Percentiles rank a stretch among this genome's conserved stretches.
These are phyloP conservation scores for Aspergillus indologenus DNA, from an alignment of 495 filamentous ascomycete genomes.

Conservation along the genomic window DNA sequence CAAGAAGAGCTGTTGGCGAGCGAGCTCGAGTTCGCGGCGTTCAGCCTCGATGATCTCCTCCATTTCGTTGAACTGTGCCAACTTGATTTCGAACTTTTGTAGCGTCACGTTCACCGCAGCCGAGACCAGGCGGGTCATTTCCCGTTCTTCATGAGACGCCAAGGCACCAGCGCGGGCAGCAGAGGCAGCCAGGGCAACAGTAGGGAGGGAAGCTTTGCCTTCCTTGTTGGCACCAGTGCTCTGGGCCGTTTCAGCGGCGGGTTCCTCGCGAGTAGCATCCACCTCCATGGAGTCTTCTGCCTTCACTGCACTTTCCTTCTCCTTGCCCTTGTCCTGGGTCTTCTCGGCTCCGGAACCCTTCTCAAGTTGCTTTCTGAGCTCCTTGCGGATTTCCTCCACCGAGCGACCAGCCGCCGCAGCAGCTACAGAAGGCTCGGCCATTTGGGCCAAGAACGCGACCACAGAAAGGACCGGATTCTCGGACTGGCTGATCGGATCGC, in stretches of 20 bases:
- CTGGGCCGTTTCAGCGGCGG: slow-evolving; percentile 28
- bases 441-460: slow-evolving; percentile 83
- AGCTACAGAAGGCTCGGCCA: slow-evolving; percentile 82
- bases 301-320: slow-evolving; percentile 56
- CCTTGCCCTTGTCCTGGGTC: slow-evolving; percentile 49
- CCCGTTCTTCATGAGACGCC: slow-evolving; percentile 91
- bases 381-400: slow-evolving; percentile 77
- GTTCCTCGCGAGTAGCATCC: slow-evolving; percentile 39
- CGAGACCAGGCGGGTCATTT: slow-evolving; percentile 88
- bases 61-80: slow-evolving; percentile 94
- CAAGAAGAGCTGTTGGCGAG: slow-evolving; percentile 86
- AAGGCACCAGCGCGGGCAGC: slow-evolving; percentile 83
- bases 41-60: slow-evolving; percentile 88
- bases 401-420: slow-evolving; percentile 84
- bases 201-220: slow-evolving; percentile 55
- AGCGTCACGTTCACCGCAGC: slow-evolving; percentile 80
- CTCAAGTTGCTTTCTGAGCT: slow-evolving; percentile 70
- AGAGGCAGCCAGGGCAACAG: slow-evolving; percentile 77
- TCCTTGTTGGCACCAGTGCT: slow-evolving; percentile 20
- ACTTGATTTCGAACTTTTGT: slow-evolving; percentile 78
- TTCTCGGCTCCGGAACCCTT: slow-evolving; percentile 41
- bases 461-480: slow-evolving; percentile 97
- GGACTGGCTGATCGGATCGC: slow-evolving; percentile 78
- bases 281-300: slow-evolving; percentile 68
- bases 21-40: slow-evolving; percentile 85